Conservation (phyloP, 805 yeast genomes). For the Candida alai region DNA sequence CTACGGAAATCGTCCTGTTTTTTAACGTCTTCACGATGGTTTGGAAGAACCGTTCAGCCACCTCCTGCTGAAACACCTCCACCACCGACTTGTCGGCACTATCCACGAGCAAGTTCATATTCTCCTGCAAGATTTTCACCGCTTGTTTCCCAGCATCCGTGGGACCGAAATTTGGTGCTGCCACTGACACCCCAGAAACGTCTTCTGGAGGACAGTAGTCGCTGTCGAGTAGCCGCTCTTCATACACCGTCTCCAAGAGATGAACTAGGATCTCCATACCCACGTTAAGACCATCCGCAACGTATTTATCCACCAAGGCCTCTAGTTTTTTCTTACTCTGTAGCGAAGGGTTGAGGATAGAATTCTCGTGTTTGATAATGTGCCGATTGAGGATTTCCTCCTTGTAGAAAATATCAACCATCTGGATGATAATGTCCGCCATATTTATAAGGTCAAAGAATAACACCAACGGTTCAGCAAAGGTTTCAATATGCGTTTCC, state of each 20-base stretch:
- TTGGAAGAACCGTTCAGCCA: constrained; percentile 81
- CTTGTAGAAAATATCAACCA: constrained; percentile 86
- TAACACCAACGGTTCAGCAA: constrained; percentile 79
- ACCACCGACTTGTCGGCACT: constrained; percentile 84
- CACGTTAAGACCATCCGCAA: constrained; percentile 89
- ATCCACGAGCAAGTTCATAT: constrained; percentile 69
- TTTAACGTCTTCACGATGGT: constrained; percentile 75
- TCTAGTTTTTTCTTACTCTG: constrained; percentile 81
- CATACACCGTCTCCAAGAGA: constrained; percentile 65
- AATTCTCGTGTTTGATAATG: constrained; percentile 66
- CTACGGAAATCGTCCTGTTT: constrained; percentile 62
- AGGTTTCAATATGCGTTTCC: constrained; percentile 23
- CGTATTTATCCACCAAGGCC: constrained; percentile 74
- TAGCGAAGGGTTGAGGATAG: constrained; percentile 73
- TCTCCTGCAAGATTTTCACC: constrained; percentile 60
- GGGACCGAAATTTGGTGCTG: constrained; percentile 30
- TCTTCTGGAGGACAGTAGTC: constrained; percentile 56
- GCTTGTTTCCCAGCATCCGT: constrained; percentile 64
- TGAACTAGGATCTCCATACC: constrained; percentile 86
- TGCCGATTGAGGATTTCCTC: constrained; percentile 65
- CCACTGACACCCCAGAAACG: no score
- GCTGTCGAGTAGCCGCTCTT: constrained; percentile 43
- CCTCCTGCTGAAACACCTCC: constrained; percentile 92
- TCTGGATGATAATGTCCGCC: constrained; percentile 89
- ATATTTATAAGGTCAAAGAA: constrained; percentile 89